Conservation (phyloP, 1,284 basidiomycete species). For the Neotropicomus parvogracilis region DNA sequence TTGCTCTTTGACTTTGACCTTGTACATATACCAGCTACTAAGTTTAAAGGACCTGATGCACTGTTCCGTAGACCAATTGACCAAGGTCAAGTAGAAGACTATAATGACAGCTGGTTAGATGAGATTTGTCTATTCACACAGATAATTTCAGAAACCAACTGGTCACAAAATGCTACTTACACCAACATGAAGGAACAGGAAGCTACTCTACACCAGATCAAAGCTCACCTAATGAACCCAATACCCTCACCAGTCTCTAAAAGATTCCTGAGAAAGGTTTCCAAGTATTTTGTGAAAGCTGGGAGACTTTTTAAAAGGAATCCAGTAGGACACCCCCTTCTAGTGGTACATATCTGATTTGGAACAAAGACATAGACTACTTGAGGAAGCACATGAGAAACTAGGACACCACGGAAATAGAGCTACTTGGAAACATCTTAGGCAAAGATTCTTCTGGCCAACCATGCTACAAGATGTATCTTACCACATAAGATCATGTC, state of each 20-base stretch:
- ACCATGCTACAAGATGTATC: neutral
- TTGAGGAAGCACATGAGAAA: neutral
- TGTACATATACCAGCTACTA: neutral
- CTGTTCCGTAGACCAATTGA: neutral
- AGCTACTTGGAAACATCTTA: too few relatives aligned
- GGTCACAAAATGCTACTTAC: too few relatives aligned
- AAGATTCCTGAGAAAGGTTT: neutral
- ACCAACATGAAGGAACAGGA: neutral
- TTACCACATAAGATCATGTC: neutral
- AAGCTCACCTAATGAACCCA: too few relatives aligned
- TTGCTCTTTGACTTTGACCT: neutral
- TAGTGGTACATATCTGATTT: too few relatives aligned
- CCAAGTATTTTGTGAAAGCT: neutral
- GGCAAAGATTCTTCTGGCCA: neutral
- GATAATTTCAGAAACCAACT: too few relatives aligned
- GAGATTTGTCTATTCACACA: too few relatives aligned
- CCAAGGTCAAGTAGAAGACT: neutral
- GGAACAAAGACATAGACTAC: neutral
- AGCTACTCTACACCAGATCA: neutral
- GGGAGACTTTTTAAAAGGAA: neutral
- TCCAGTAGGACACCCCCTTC: too few relatives aligned
- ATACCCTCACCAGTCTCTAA: neutral
- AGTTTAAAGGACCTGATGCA: neutral
- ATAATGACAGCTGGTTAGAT: conserved; percentile 1
- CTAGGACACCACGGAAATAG: neutral